Base-by-base conservation (phyloP, 192 early-diverging fungal genomes). In the Gaertneriomyces semiglobifer region DNA sequence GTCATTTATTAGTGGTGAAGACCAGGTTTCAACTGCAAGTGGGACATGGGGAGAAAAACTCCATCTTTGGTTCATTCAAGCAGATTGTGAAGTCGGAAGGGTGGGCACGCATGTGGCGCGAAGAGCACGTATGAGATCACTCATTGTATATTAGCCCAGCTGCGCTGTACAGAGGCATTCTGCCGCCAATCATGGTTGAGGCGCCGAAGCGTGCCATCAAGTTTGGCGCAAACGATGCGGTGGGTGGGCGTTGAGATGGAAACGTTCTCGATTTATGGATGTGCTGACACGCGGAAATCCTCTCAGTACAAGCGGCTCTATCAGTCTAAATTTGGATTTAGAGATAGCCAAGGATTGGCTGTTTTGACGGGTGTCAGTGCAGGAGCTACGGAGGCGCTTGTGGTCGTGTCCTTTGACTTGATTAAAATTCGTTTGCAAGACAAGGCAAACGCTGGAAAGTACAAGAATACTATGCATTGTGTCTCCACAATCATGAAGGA, bases 181-280 rank as follows among this genome's bases (percentile, higher is more conserved):
- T 93, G 39, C 92, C 96, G 46, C 96, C 96, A 6, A 94, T 98
- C 69, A 81, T 98, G 80, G 93, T 93, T 1, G 96, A 98, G 77
- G 96, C 95, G 44, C 95, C 95, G 19, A 98, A 98, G 81, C 87
- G 95, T 50, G 93, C 93, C 18, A 98, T 92, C 77, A 98, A 98
- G 77, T 98, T 98, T 82, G 89, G 91, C 5, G 86, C 93, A 38
- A 98, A 98, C 71, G 94, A 94, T 70, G 87, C 58, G 48, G 71
- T 70, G 41, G n/a, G 55, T 62, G 41, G 14, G 20, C 55, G 55
- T 57, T n/a, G 12, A 57, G 12, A 33, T 33, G 25, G 25, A 33
- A 33, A 2, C 25, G 55, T 11, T n/a, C 12, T 18, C 3, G 25
- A 18, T 25, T 11, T 3, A 33, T 11, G 12, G 55, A 57, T 57